These are phyloP conservation scores for Closterium sp. DNA, from an alignment of 139 green algal genomes.

Conservation along the genomic window DNA sequence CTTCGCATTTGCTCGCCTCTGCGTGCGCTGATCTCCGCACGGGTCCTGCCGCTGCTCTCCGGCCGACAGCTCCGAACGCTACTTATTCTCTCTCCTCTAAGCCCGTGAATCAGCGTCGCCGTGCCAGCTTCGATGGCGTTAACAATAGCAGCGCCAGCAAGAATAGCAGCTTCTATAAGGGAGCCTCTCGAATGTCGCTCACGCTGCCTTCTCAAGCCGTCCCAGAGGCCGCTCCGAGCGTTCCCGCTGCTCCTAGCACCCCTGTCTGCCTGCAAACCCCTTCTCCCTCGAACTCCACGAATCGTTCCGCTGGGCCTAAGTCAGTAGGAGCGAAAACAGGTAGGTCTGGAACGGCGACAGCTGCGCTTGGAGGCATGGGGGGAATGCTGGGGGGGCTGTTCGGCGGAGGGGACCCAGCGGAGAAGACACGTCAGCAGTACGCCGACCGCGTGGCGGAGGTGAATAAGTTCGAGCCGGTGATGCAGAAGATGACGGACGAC, in stretches of 20 bases:
- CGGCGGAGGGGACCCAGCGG: constrained; percentile 34
- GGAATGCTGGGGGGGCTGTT: constrained; percentile 45
- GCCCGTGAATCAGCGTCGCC: background rate
- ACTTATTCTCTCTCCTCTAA: background rate
- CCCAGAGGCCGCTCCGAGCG: background rate
- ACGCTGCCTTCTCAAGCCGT: background rate
- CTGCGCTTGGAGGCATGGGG: constrained; percentile 9
- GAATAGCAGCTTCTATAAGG: background rate
- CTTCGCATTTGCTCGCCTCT: background rate
- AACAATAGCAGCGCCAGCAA: background rate
- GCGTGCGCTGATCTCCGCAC: background rate
- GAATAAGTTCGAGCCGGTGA: constrained; percentile 67
- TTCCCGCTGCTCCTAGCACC: background rate
- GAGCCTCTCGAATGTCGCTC: background rate
- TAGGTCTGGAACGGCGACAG: background rate
- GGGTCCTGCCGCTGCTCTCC: background rate
- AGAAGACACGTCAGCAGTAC: constrained; percentile 53
- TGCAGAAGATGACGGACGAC: constrained; percentile 69
- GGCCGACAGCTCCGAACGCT: background rate
- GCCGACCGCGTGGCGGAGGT: constrained; percentile 73
- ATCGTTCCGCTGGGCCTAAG: background rate
- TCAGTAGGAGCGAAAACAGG: background rate
- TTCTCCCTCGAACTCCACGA: background rate
- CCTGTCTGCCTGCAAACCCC: background rate
- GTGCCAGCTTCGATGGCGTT: background rate